A percentile compares a stretch with the other conserved stretches of the same genome.
phyloP scores from a whole-genome alignment of 192 early-diverging fungal genomes.

The Podila epigama region DNA sequence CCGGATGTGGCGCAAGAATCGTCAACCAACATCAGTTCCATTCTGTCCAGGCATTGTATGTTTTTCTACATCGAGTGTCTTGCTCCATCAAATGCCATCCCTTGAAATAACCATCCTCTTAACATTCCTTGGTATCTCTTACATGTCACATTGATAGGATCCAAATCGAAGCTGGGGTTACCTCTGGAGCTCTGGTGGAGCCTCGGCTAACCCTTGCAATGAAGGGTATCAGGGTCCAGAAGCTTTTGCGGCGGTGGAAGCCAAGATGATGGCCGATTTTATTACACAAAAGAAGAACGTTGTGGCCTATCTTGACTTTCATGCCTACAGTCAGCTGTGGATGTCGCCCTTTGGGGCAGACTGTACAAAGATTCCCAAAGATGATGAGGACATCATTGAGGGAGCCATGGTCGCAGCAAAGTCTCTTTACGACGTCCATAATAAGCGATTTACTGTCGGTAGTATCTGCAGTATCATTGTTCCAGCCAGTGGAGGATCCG shows the following conservation, averaged over 20 bases:
- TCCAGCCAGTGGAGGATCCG: constrained; percentile 42
- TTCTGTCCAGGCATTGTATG: constrained; percentile 49
- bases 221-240: constrained; percentile 51
- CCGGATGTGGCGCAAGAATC: constrained; percentile 59
- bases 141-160: too few species aligned
- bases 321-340: constrained; percentile 60
- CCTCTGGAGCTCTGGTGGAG: constrained; percentile 29
- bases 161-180: constrained; percentile 50
- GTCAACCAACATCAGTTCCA: constrained; percentile 44
- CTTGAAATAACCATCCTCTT: not conserved
- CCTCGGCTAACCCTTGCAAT: constrained; percentile 48
- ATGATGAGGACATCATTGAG: constrained; percentile 48
- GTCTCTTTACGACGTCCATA: constrained; percentile 43
- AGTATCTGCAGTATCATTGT: constrained; percentile 52
- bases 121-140: not conserved
- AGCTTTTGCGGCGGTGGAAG: constrained; percentile 47
- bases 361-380: constrained; percentile 33
- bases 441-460: constrained; percentile 48
- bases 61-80: not conserved
- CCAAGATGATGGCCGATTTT: constrained; percentile 50
- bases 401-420: constrained; percentile 48
- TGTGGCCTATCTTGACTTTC: constrained; percentile 50
- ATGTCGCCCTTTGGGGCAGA: constrained; percentile 58
- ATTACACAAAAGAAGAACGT: constrained; percentile 38
- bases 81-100: not conserved